A percentile compares a stretch with the other conserved stretches of the same genome.
Evolutionary conservation across 2,329 filamentous ascomycete species (phyloP).

Genomic region (Metarhizium robertsii): DNA sequence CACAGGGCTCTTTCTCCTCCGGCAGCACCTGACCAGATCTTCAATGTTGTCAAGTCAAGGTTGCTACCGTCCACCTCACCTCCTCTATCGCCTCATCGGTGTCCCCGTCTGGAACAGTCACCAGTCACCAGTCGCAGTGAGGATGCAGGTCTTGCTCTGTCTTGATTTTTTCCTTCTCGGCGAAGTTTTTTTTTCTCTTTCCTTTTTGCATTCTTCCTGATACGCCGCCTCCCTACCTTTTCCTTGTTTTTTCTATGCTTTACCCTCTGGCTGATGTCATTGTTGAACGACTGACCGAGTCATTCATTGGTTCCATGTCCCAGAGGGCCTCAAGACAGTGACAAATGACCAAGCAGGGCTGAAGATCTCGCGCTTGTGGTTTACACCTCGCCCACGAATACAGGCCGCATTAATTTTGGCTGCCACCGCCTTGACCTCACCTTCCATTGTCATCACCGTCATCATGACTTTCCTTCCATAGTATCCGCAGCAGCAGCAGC

Average conservation of each 20-base stretch:
- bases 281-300: not conserved
- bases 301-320: not conserved
- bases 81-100: not conserved
- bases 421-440: not conserved
- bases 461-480: too few species aligned
- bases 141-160: not conserved
- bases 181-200: not conserved
- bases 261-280: slow-evolving; percentile 2
- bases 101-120: slow-evolving; percentile 1
- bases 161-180: not conserved
- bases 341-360: not conserved
- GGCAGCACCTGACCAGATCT: too few species aligned
- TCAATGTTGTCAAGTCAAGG: too few species aligned
- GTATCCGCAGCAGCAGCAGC: too few species aligned
- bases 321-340: not conserved
- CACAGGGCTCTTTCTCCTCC: too few species aligned
- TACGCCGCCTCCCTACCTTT: not conserved
- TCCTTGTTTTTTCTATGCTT: not conserved
- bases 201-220: not conserved
- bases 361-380: not conserved
- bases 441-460: not conserved
- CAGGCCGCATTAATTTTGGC: too few species aligned
- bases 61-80: not conserved
- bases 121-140: not conserved
- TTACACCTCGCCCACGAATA: not conserved